phyloP scores from a whole-genome alignment of 1,284 basidiomycete genomes.

The Albatrellus sp. region DNA sequence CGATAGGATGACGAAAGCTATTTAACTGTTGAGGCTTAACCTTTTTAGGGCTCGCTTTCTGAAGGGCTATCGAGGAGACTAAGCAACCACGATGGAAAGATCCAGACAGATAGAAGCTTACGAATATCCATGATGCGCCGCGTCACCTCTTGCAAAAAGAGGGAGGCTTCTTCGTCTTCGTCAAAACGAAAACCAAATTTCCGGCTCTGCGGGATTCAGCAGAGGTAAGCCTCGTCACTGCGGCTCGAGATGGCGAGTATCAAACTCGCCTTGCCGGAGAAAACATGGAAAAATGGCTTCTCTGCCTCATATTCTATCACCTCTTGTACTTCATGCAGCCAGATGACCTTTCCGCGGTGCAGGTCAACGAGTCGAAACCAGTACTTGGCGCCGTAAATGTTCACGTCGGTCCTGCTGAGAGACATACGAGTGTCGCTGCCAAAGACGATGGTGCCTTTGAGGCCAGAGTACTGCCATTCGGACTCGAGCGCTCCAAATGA shows the following conservation, averaged over 20 bases:
- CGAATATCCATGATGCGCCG: slow-evolving; percentile 26
- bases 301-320: slow-evolving; percentile 77
- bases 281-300: slow-evolving; percentile 87
- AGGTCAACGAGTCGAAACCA: slow-evolving; percentile 70
- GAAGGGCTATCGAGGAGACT: neutral
- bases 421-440: slow-evolving; percentile 41
- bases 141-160: slow-evolving; percentile 39
- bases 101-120: slow-evolving; percentile 3
- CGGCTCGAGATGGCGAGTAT: neutral
- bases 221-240: neutral
- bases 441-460: slow-evolving; percentile 63
- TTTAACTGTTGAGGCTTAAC: slow-evolving; percentile 19
- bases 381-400: slow-evolving; percentile 25
- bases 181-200: slow-evolving; percentile 71
- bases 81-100: neutral
- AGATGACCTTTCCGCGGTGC: slow-evolving; percentile 66
- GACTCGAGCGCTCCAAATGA: slow-evolving; percentile 29
- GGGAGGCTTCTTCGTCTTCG: slow-evolving; percentile 48
- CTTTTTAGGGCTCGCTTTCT: slow-evolving; percentile 2
- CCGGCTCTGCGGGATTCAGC: slow-evolving; percentile 38
- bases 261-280: slow-evolving; percentile 65
- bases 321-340: slow-evolving; percentile 80
- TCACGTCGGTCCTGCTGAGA: slow-evolving; percentile 15
- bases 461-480: slow-evolving; percentile 63
- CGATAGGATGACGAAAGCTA: slow-evolving; percentile 14